Base-by-base conservation (phyloP, 768 basidiomycete genomes). In the Tylopilus rubrobrunneus region DNA sequence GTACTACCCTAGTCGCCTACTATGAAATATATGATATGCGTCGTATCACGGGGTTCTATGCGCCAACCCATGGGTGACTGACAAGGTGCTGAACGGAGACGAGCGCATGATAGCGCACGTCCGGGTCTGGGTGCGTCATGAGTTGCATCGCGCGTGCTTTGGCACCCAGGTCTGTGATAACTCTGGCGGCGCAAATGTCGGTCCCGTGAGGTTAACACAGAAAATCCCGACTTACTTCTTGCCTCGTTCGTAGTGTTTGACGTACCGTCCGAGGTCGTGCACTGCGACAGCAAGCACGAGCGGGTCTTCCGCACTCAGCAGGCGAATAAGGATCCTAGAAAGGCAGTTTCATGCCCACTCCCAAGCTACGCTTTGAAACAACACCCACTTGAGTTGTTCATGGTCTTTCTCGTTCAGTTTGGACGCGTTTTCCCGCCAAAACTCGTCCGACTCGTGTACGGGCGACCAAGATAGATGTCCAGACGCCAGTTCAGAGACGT, bases 381-480 rank as follows among this genome's bases (percentile, higher is more conserved):
- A 21, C 17, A 56, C 49, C 59, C 74, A 94, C 96, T 88, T 94
- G 54, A 98, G 78, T 54, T 91, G 87, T 62, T 87, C 83, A 59
- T 86, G 79, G 64, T 92, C 87, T 50, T 81, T 83, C 56, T 98
- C 94, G 59, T 93, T 91, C 41, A 98, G 72, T 65, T 84, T 92
- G 7, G 76, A 72, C 5, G 89, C 94, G 65, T 98, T 98, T 74
- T 95, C 93, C 66, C 89, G 91, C 97, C 97, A 99, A 74, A 99
- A 99, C 34, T 92, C 85, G 56, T 98, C 96, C 2, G 91, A 95
- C 66, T 94, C 91, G 65, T 99, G 97, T 10, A 92, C 89, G 12
- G 96, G 95, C 5, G 91, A 86, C 97, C 97, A 98, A 7, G 92
- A 89, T 25, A 98, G 73, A 67, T 93, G 92, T 2, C 95, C 94